Base-by-base conservation (phyloP, 108 stramenopile species). In the Nitzschia inconspicua region DNA sequence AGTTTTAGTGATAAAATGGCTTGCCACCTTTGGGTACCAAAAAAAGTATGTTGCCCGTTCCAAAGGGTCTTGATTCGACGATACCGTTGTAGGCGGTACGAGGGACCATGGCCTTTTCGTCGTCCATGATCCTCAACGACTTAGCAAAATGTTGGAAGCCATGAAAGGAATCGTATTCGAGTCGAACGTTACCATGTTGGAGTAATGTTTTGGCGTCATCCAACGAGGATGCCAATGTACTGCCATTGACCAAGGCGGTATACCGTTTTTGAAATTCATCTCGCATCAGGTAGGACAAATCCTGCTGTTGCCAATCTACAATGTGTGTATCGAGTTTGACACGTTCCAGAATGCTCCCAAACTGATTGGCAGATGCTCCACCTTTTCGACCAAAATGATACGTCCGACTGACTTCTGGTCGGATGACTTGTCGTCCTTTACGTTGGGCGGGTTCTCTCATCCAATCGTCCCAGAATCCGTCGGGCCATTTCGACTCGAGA, bases 391-490 rank as follows among this genome's bases (percentile, higher is more conserved):
- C 91, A 72, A 92, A 95, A 61, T 96, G 95, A 70, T 78, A 88
- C 3, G 93, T 94, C 35, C 97, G 78, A 46, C 82, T 88, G 20
- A 89, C 59, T 68, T 86, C 88, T 28, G 94, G 96, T 28, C 94
- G 82, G 7, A 95, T 47, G 34, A 92, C 60, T 22, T 94, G 89
- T 26, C 95, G 63, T 16, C 74, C 89, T 57, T 82, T n/a, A 28
- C 95, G 78, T 40, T 83, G 79, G 37, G 42, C 68, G 13, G 89
- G 80, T 57, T 94, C 94, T n/a, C 97, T 65, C 28, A 97, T 60
- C 97, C 97, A 97, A 61, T 97, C 97, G 73, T 97, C 97, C 97
- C 97, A 97, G 59, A 86, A 97, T 13, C 60, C 60, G 6, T 57
- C 44, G 5, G 70, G 63, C 81, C 76, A 94, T 34, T 78, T 70